A percentile compares a stretch with the other conserved stretches of the same genome.
Evolutionary conservation across 2,329 filamentous ascomycete genomes (phyloP).

Genomic region (Akanthomyces uredinophilus): DNA sequence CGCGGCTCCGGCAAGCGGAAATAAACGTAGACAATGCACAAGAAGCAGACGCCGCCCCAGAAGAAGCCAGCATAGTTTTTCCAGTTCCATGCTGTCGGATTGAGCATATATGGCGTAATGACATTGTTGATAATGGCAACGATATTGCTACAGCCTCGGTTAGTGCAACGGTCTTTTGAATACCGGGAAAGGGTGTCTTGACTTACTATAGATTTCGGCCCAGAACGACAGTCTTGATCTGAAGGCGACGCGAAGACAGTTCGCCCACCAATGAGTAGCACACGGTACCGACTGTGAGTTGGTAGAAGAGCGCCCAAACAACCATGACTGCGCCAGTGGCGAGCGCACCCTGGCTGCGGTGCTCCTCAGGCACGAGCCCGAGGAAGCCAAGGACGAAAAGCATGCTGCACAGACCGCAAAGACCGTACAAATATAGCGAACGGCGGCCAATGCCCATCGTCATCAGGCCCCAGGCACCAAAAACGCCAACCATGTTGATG

Average conservation of each 20-base stretch:
- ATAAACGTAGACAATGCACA: constrained; percentile 66
- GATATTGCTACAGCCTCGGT: constrained; percentile 52
- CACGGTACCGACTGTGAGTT: constrained; percentile 82
- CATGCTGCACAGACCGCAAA: constrained; percentile 69
- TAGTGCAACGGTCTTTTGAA: background rate
- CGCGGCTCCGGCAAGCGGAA: constrained; percentile 76
- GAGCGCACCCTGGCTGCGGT: constrained; percentile 58
- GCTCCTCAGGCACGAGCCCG: constrained; percentile 60
- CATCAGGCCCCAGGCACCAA: constrained; percentile 80
- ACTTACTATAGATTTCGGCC: constrained; percentile 69
- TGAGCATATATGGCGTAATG: constrained; percentile 88
- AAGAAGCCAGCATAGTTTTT: constrained; percentile 83
- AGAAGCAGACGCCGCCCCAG: constrained; percentile 75
- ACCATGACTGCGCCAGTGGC: constrained; percentile 85
- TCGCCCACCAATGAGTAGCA: constrained; percentile 86
- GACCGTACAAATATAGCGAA: constrained; percentile 68
- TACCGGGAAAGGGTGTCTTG: background rate
- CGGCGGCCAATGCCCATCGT: constrained; percentile 68
- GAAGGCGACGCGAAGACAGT: constrained; percentile 72
- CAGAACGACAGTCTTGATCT: constrained; percentile 88
- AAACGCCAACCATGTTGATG: constrained; percentile 74
- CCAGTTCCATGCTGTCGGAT: constrained; percentile 84
- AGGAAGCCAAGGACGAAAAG: constrained; percentile 81
- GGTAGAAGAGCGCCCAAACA: constrained; percentile 75
- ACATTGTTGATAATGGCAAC: constrained; percentile 78